Evolutionary conservation across 73 alveolate genomes (phyloP).

Genomic region (Stentor roeselii): DNA sequence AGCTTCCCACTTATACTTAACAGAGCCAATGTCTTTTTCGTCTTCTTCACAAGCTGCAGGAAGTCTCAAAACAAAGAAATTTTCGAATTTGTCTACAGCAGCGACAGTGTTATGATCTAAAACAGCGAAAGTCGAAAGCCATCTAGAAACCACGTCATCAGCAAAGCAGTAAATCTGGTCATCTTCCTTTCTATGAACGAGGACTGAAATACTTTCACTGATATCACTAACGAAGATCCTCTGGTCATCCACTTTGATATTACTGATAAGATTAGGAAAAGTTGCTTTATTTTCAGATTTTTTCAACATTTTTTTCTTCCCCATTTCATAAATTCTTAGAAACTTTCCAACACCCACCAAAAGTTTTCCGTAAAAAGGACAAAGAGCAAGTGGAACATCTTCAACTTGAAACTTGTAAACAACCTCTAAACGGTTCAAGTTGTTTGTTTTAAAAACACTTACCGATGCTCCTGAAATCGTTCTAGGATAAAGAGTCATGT

Average conservation of each 20-base stretch:
- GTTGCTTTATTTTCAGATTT: constrained; percentile 86
- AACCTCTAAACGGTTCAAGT: constrained; percentile 70
- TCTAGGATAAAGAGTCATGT: constrained; percentile 56
- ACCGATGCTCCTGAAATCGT: constrained; percentile 60
- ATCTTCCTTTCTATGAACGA: constrained; percentile 85
- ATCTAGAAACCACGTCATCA: constrained; percentile 96
- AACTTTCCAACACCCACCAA: constrained; percentile 92
- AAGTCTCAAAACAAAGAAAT: constrained; percentile 86
- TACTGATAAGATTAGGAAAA: constrained; percentile 52
- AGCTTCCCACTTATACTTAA: constrained; percentile 90
- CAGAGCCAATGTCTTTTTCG: constrained; percentile 92
- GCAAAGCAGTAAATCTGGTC: constrained; percentile 85
- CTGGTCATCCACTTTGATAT: constrained; percentile 80
- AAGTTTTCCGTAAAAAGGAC: constrained; percentile 85
- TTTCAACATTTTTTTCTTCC: constrained; percentile 90
- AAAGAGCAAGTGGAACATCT: constrained; percentile 87
- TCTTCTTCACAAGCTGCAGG: constrained; percentile 95
- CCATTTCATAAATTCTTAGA: constrained; percentile 93
- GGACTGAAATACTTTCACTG: constrained; percentile 86
- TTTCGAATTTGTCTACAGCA: constrained; percentile 96
- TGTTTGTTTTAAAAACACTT: constrained; percentile 65
- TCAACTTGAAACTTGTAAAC: constrained; percentile 83
- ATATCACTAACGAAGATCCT: constrained; percentile 89
- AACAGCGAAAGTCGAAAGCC: constrained; percentile 78
- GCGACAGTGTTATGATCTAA: constrained; percentile 96